A percentile compares a stretch with the other conserved stretches of the same genome.
Evolutionary conservation across 208 protist species (phyloP).

Genomic region (Histomonas meleagridis): DNA sequence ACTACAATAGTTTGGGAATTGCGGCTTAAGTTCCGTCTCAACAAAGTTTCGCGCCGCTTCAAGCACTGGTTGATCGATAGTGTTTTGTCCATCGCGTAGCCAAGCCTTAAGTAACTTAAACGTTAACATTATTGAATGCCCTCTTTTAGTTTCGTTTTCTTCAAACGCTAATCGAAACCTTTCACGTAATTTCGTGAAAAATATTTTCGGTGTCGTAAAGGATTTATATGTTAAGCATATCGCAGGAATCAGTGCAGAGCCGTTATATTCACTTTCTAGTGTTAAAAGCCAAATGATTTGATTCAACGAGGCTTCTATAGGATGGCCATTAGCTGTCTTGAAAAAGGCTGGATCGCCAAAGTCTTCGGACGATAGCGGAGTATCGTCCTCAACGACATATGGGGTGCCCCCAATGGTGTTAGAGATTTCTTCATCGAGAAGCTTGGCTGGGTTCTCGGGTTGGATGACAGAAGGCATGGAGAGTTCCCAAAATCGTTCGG

Average conservation of each 20-base stretch:
- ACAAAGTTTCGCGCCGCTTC: neutral
- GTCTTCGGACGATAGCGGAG: neutral
- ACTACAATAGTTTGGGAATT: neutral
- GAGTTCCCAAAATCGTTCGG: slow-evolving; percentile 12
- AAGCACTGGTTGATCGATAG: neutral
- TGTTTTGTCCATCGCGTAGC: neutral
- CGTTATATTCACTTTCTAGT: neutral
- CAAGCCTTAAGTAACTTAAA: neutral
- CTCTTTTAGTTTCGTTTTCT: neutral
- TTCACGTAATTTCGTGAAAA: neutral
- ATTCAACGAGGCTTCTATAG: neutral
- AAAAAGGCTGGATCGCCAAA: neutral
- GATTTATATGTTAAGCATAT: neutral
- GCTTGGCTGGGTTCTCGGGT: neutral
- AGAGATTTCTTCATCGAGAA: neutral
- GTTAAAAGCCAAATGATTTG: neutral
- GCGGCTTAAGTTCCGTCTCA: neutral
- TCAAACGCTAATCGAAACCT: neutral
- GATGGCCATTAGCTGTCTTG: neutral
- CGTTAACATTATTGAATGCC: neutral
- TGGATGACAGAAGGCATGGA: neutral
- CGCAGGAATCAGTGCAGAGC: neutral
- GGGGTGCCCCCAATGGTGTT: neutral
- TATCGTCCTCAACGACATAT: neutral
- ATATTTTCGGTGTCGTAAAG: neutral